Evolutionary conservation across 2,329 filamentous ascomycete species (phyloP).

Genomic region (Colletotrichum noveboracense): DNA sequence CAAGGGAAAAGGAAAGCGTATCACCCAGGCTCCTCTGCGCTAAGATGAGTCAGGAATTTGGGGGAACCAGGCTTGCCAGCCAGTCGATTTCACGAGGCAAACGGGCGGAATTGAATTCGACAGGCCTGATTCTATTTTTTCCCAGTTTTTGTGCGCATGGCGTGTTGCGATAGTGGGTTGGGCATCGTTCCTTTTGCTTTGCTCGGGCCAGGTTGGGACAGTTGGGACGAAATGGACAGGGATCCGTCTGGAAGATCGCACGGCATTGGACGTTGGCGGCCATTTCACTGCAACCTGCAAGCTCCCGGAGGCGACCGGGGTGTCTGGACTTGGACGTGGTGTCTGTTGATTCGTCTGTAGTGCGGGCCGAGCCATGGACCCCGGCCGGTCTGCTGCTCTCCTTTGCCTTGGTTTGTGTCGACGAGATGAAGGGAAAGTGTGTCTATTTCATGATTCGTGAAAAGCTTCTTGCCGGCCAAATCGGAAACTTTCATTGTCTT

Average conservation of each 20-base stretch:
- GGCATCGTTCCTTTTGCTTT: slow-evolving; percentile 12
- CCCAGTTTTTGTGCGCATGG: slow-evolving; percentile 11
- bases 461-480: neutral
- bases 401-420: neutral
- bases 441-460: neutral
- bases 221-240: slow-evolving; percentile 18
- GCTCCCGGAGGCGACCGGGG: slow-evolving; percentile 9
- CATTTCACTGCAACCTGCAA: slow-evolving; percentile 3
- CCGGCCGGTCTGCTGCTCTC: neutral
- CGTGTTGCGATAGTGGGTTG: slow-evolving; percentile 10
- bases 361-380: slow-evolving; percentile 16
- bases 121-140: neutral
- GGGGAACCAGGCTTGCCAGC: neutral
- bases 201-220: slow-evolving; percentile 3
- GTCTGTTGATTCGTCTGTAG: slow-evolving; percentile 4
- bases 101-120: neutral
- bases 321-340: slow-evolving; percentile 13
- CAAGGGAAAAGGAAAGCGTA: slow-evolving; percentile 1
- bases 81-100: slow-evolving; percentile 5
- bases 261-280: neutral
- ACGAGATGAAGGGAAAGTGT: neutral
- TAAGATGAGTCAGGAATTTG: slow-evolving; percentile 16
- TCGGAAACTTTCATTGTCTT: neutral
- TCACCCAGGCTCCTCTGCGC: neutral
- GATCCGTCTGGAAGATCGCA: neutral